Conservation (phyloP, 768 basidiomycete species). For the Agrocybe chaxingu region DNA sequence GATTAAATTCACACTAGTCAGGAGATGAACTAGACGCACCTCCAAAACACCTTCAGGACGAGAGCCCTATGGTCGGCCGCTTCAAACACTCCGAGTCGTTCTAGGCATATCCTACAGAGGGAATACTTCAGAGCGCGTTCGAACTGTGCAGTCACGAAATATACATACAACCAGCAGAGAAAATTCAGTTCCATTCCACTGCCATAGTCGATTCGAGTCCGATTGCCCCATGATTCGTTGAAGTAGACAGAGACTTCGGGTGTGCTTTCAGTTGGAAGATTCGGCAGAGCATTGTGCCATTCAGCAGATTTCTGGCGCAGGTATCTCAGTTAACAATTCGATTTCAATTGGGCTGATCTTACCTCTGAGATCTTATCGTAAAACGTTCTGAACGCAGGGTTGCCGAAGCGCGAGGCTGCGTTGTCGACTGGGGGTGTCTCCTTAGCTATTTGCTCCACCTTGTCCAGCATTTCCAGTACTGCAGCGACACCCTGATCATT, state of each 20-base stretch:
- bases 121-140: background rate
- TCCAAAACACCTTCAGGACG: constrained; percentile 88
- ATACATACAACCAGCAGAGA: constrained; percentile 86
- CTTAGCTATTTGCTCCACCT: constrained; percentile 61
- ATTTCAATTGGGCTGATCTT: constrained; percentile 6
- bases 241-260: constrained; percentile 81
- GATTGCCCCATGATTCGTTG: constrained; percentile 86
- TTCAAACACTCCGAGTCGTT: constrained; percentile 61
- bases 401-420: constrained; percentile 89
- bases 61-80: constrained; percentile 69
- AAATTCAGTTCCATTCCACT: constrained; percentile 99
- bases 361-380: constrained; percentile 81
- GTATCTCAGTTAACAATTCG: background rate
- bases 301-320: constrained; percentile 43
- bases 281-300: constrained; percentile 58
- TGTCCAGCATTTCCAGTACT: constrained; percentile 61
- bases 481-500: constrained; percentile 54
- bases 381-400: constrained; percentile 92
- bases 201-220: constrained; percentile 95
- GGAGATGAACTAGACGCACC: constrained; percentile 35
- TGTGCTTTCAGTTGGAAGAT: constrained; percentile 54
- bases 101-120: constrained; percentile 70
- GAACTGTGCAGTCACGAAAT: background rate
- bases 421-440: constrained; percentile 87
- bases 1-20: background rate